Evolutionary conservation across 2,329 filamentous ascomycete genomes (phyloP).

Genomic region (Periconia macrospinosa): DNA sequence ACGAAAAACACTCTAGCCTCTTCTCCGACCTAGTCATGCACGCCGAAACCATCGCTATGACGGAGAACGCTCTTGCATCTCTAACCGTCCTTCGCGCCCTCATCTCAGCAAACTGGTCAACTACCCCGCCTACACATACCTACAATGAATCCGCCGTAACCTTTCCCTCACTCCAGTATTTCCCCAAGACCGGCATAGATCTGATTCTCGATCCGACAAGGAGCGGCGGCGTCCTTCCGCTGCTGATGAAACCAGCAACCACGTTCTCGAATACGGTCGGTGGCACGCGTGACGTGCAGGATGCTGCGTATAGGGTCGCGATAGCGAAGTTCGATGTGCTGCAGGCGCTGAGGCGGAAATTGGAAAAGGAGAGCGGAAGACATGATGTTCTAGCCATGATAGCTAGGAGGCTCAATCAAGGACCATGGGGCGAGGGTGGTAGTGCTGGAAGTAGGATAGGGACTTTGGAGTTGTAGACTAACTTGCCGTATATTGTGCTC

Average conservation of each 20-base stretch:
- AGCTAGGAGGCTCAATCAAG: constrained; percentile 45
- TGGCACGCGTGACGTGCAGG: constrained; percentile 59
- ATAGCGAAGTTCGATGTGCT: constrained; percentile 61
- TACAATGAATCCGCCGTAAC: constrained; percentile 56
- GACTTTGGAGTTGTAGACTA: constrained; percentile 50
- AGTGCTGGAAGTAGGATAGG: constrained; percentile 49
- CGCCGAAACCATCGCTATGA: constrained; percentile 61
- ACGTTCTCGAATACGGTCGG: constrained; percentile 62
- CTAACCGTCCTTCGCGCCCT: constrained; percentile 56
- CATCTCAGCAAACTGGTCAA: constrained; percentile 58
- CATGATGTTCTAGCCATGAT: constrained; percentile 48
- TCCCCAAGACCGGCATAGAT: constrained; percentile 49
- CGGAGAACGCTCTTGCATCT: constrained; percentile 59
- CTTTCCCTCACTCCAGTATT: constrained; percentile 38
- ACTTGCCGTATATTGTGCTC: too few relatives aligned
- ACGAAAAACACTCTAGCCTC: constrained; percentile 52
- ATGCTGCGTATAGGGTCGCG: constrained; percentile 60
- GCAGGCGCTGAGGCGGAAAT: constrained; percentile 49
- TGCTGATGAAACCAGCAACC: constrained; percentile 59
- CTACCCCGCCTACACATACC: constrained; percentile 44
- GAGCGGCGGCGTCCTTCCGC: constrained; percentile 56
- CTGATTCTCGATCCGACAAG: constrained; percentile 56
- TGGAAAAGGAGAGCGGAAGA: constrained; percentile 44
- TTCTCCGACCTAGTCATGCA: constrained; percentile 56
- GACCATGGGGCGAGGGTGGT: constrained; percentile 45